Percentiles rank a stretch among this genome's conserved stretches.
Evolutionary conservation across 345 rosid genomes (phyloP).

Genomic region (Stellera chamaejasme): DNA sequence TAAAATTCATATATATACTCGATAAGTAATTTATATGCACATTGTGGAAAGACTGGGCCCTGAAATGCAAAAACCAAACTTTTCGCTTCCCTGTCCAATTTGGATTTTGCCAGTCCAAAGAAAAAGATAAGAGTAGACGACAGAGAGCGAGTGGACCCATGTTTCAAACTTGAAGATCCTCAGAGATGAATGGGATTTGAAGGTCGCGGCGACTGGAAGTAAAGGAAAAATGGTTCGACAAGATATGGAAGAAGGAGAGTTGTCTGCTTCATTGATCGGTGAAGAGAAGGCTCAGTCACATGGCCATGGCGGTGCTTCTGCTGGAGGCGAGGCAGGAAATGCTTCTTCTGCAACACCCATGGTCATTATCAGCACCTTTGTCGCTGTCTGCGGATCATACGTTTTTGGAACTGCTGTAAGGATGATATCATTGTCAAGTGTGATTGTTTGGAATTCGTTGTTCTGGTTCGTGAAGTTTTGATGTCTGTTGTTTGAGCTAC

Average conservation of each 20-base stretch:
- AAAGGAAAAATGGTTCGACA: not conserved
- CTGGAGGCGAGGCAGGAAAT: not conserved
- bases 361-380: conserved; percentile 13
- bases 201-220: conserved; percentile 1
- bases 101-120: not conserved
- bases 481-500: not conserved
- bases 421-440: not conserved
- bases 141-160: not conserved
- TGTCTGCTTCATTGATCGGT: conserved; percentile 6
- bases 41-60: not conserved
- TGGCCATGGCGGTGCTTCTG: not conserved
- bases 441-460: no score
- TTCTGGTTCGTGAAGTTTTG: no score
- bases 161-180: not conserved
- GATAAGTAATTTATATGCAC: no score
- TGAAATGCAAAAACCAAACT: not conserved
- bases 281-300: not conserved
- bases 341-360: conserved; percentile 8
- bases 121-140: not conserved
- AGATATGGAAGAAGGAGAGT: not conserved
- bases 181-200: not conserved
- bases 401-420: conserved; percentile 15
- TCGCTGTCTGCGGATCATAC: conserved; percentile 13
- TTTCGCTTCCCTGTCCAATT: not conserved
- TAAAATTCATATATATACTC: no score